Evolutionary conservation across 148 eudicot genomes (phyloP), one percentile per base, ranked within the genome.

Genomic region (Nepenthes gracilis): DNA sequence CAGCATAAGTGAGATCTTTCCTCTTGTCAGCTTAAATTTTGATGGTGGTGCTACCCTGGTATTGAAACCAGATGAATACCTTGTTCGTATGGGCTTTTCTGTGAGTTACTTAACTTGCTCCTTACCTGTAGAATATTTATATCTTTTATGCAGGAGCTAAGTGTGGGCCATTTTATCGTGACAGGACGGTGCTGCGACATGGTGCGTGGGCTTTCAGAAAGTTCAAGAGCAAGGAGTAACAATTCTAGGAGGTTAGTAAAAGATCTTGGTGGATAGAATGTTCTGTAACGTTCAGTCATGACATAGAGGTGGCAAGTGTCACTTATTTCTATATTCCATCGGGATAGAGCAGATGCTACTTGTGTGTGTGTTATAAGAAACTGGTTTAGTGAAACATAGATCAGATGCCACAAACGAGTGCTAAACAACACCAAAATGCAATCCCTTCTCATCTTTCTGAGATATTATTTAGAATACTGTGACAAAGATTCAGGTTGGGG

Each of bases 181-280:
- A 72, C 84, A 88, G 96, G 96, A 93, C 65, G 95, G 91, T 69
- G 91, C 82, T 64, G 67, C 91, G 49, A 72, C 76, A 74, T 93
- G 98, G 98, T 93, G 98, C 81, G 74, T 93, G 68, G 98, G 98
- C 60, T 88, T 93, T 75, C 78, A 83, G 70, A 93, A 73, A 73
- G 88, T 75, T 68, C 82, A 70, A 58, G 83, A 76, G 71, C 87
- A 74, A 71, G 95, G 87, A 36, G 64, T 83, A 35, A 77, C 91
- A 34, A 93, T 93, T 72, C 73, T 93, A 69, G 98, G 98, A 85
- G 98, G 98, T 87, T 65, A 34, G 85, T 49, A 49, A 23, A 36
- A 33, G 9, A 6, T 58, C 9, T 58, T 37, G 35, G 32, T 6
- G 4, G 47, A 9, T 43, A 13, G 32, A 33, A 40, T 57, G 1